phyloP scores from a whole-genome alignment of 106 monocot genomes.

The Dioscorea zingiberensis region DNA sequence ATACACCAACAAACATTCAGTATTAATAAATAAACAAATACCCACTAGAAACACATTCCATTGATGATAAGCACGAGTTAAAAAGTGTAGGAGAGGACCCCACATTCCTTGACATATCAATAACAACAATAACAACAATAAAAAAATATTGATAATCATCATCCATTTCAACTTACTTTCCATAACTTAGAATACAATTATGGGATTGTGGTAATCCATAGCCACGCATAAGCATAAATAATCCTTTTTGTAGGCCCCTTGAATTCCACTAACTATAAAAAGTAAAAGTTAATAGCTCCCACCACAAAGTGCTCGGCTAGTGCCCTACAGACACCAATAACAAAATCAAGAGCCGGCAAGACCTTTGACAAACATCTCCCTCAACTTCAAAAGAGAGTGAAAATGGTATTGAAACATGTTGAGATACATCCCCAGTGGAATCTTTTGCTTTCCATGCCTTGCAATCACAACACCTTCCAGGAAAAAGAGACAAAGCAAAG shows the following conservation, averaged over 20 bases:
- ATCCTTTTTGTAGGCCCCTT: slow-evolving; percentile 37
- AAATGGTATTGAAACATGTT: slow-evolving; percentile 14
- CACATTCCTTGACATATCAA: no score
- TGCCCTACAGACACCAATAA: slow-evolving; percentile 37
- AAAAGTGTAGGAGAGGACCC: no score
- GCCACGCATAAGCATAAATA: slow-evolving; percentile 4
- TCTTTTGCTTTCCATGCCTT: slow-evolving; percentile 18
- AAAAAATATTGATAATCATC: neutral
- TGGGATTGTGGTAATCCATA: no score
- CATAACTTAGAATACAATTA: slow-evolving; percentile 10
- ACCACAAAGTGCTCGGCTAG: slow-evolving; percentile 34
- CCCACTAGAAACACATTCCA: no score
- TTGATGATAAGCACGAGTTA: no score
- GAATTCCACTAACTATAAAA: slow-evolving; percentile 39
- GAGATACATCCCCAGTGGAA: slow-evolving; percentile 18
- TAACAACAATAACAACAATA: neutral
- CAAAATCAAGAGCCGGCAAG: slow-evolving; percentile 23
- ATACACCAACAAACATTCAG: no score
- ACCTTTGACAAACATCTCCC: slow-evolving; percentile 12
- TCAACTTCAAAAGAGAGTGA: neutral
- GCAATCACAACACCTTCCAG: slow-evolving; percentile 49
- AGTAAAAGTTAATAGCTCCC: slow-evolving; percentile 19
- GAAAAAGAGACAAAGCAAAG: slow-evolving; percentile 15
- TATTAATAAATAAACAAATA: no score
- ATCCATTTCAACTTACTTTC: slow-evolving; percentile 18